Evolutionary conservation across 31 red algal species (phyloP).

Genomic region (Pterothamnion heteromorphum): DNA sequence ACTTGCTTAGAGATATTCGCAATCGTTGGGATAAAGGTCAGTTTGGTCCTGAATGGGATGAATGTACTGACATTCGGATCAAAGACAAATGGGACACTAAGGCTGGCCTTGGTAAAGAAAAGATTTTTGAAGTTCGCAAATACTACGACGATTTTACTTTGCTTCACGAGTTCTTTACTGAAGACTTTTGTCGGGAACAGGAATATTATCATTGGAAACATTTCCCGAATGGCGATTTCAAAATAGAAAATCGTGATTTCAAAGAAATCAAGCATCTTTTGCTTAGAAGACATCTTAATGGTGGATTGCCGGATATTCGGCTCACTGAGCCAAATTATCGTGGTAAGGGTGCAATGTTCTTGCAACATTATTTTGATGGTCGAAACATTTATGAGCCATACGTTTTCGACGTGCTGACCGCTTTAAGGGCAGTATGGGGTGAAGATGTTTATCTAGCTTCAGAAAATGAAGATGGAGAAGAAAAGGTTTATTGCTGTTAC

Average conservation of each 20-base stretch:
- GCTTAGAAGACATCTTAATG: not conserved
- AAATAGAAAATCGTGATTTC: not conserved
- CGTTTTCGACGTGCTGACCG: not conserved
- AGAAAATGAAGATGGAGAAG: too few relatives aligned
- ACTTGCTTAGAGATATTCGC: not conserved
- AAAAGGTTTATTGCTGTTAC: too few relatives aligned
- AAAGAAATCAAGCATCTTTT: not conserved
- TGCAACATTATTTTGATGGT: not conserved
- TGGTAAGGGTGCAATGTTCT: not conserved
- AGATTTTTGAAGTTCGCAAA: not conserved
- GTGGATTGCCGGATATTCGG: not conserved
- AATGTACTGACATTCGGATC: not conserved
- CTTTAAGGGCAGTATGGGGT: not conserved
- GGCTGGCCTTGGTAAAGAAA: not conserved
- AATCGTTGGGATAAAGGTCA: not conserved
- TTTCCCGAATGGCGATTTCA: not conserved
- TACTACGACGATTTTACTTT: not conserved
- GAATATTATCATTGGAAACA: not conserved
- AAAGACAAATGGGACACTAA: not conserved
- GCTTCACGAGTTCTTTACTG: not conserved
- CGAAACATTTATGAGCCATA: not conserved
- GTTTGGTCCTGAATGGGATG: not conserved
- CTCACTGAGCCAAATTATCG: not conserved
- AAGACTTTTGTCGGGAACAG: not conserved
- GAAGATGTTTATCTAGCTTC: too few relatives aligned